Evolutionary conservation across 495 filamentous ascomycete genomes (phyloP), one percentile per base, ranked within the genome.

Genomic region (Penicillium herquei): DNA sequence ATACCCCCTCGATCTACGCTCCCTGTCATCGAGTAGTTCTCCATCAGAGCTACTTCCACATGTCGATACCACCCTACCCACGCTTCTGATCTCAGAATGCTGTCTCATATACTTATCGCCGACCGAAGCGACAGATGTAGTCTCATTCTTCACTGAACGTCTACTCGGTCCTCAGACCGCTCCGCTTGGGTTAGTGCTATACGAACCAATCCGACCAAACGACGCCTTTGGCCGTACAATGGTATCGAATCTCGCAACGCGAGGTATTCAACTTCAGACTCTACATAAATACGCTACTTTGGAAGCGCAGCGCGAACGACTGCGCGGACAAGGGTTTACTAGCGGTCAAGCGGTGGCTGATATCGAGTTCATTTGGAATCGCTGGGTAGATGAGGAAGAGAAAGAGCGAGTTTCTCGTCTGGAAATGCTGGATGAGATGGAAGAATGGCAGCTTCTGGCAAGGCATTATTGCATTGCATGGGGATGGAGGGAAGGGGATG

Each of bases 391-490:
- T 0, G 73, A 78, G 8, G 72, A 68, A n/a, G 94, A 98, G 74
- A 93, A 88, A 66, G 87, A 87, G 61, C 76, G 94, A 57, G 84
- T 98, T 4, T 84, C 87, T 45, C 65, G 70, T 21, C 68, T 97
- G 51, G 94, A 98, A 70, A 89, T 92, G 77, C 65, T 98, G 58
- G 94, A 98, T 77, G 94, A 98, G 72, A 82, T 96, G 51, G 94
- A 98, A 72, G 94, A 98, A 74, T 96, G 93, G 92, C 75, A 83
- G 62, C 67, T 98, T 66, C 69, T 98, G 62, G 90, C 91, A 5
- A 80, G 80, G 55, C 94, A 98, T 77, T 98, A 98, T 70, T 87
- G 92, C 58, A 80, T 98, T 52, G 86, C 80, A 9, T 97, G 93
- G 93, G 92, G 83, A 0, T 90, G 87, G 87, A 77, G 82, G 48